Percentiles rank a stretch among this genome's conserved stretches.
phyloP scores from a whole-genome alignment of 768 basidiomycete genomes.

The Mycena olivaceomarginata region DNA sequence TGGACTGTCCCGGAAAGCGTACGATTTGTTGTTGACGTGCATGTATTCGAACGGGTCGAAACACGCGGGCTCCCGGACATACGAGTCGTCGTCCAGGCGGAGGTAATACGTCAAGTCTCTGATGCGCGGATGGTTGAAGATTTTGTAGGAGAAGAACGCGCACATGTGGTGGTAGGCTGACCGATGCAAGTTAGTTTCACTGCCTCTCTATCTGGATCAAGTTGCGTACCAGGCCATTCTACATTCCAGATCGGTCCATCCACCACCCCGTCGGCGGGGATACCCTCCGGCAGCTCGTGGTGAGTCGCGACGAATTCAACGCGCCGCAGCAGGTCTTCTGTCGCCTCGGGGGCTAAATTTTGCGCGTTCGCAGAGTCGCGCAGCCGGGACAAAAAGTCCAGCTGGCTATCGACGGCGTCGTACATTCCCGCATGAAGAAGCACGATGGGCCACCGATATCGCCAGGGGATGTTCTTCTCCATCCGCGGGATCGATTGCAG shows the following conservation, averaged over 20 bases:
- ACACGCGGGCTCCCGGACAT: slow-evolving; percentile 34
- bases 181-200: background rate
- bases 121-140: slow-evolving; percentile 35
- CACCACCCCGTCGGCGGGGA: background rate
- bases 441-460: slow-evolving; percentile 18
- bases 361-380: background rate
- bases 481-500: background rate
- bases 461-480: background rate
- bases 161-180: slow-evolving; percentile 49
- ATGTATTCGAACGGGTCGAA: slow-evolving; percentile 18
- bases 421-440: slow-evolving; percentile 23
- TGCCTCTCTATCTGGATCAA: background rate
- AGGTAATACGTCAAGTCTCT: slow-evolving; percentile 44
- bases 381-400: slow-evolving; percentile 4
- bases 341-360: slow-evolving; percentile 2
- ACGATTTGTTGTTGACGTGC: slow-evolving; percentile 36
- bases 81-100: slow-evolving; percentile 47
- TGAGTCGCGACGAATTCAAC: slow-evolving; percentile 13
- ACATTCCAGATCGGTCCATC: slow-evolving; percentile 18
- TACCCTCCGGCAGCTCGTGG: slow-evolving; percentile 26
- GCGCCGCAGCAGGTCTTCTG: slow-evolving; percentile 6
- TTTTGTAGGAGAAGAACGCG: slow-evolving; percentile 39
- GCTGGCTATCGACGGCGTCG: background rate
- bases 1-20: slow-evolving; percentile 29
- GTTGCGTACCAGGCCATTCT: slow-evolving; percentile 29